Evolutionary conservation across 2,329 filamentous ascomycete species (phyloP), one percentile per base, ranked within the genome.

Genomic region (Acrocalymma vagum): DNA sequence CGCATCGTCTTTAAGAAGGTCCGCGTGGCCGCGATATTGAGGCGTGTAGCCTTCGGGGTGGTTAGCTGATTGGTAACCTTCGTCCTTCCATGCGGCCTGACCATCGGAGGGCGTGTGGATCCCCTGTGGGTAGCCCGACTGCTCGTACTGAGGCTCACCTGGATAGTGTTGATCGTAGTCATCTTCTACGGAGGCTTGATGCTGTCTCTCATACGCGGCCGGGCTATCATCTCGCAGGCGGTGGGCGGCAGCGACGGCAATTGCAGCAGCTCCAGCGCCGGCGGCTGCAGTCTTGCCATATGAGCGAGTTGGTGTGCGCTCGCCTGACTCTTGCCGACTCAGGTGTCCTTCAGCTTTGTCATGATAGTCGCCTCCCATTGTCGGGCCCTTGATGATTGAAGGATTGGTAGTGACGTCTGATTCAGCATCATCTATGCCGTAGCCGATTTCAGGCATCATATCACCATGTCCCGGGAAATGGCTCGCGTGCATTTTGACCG

Each of bases 11-110:
- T 83, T 79, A 44, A 70, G 70, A 11, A 74, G 67, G 31, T 78
- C 70, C 23, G 75, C 60, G 83, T 70, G 38, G 64, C 74, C 58
- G 37, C 70, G 70, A 9, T 65, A 63, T 17, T 73, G 69, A 38
- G 75, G 75, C 18, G 74, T 76, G 43, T 72, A 61, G 17, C 65
- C 72, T 51, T 81, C 77, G 48, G 76, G 79, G 60, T 84, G 82
- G 22, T 79, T 79, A 55, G 82, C 90, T 16, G 93, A 95, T 53
- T 93, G 92, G 71, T 96, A 97, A 6, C 92, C 93, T 73, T 97
- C 93, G 62, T 96, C 82, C 44, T 79, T 77, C 81, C 56, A 77
- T 67, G 32, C 82, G 80, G 63, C 85, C 78, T 67, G 82, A 72
- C 52, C 65, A 32, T 58, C 60, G 80, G 70, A 65, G 29, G 62